Base-by-base conservation (phyloP, 129 eudicot genomes). In the Saposhnikovia divaricata region DNA sequence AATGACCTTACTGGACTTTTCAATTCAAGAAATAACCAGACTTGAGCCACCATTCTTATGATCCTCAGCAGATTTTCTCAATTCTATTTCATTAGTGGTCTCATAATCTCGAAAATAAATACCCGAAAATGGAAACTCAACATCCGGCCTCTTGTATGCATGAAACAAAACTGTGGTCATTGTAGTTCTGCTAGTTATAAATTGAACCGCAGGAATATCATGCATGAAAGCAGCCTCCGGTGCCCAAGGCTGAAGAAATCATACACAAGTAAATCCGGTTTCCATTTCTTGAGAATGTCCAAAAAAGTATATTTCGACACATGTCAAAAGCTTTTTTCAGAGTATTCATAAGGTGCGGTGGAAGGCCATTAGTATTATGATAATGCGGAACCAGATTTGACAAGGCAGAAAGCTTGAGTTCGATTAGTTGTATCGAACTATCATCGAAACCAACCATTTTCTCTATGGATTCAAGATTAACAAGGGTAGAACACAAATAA, bases 361-460 rank as follows among this genome's bases (percentile, higher is more conserved):
- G 77, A 57, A 80, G 82, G 3, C 82, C 77, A 31, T 80, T 77
- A 11, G 72, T 71, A 16, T 77, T 80, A 68, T 80, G 82, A 47
- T 69, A 28, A 6, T 38, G 48, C 9, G 77, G 77, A 80, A 77
- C 77, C 15, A 80, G 82, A 8, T 80, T 1, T 19, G 47, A 46
- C 70, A 31, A 53, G 69, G 1, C 13, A 2, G 42, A 77, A 37
- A 45, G 77, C 40, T 71, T 12, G 38, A 80, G 68, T 51, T 69
- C 69, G 5, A 80, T 51, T 1, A 80, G 69, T 70, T 48, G 77
- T 2, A 71, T 80, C 12, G 31, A 31, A 38, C 14, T 4, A 0
- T 19, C 27, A 1, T 69, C 21, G 1, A 28, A 43, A 10, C 18
- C 45, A n/a, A 79, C 18, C 11, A 31, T 79, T 28, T 47, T 71